A percentile compares a stretch with the other conserved stretches of the same genome.
Evolutionary conservation across 2,329 filamentous ascomycete species (phyloP).

Genomic region (Alternaria panax): DNA sequence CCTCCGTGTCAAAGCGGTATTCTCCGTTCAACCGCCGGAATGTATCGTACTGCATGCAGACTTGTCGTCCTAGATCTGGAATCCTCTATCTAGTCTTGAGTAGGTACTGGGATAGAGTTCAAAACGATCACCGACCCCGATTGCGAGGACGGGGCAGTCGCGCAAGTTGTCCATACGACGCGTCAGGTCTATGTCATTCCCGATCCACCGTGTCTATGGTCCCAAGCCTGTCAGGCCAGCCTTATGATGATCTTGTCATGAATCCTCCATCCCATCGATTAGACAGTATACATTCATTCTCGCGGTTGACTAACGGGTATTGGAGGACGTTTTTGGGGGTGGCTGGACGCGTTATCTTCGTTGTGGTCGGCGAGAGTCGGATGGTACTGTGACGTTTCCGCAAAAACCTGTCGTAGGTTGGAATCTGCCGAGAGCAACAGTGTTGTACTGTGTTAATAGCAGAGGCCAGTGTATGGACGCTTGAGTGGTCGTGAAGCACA

Average conservation of each 20-base stretch:
- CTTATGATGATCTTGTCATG: not conserved
- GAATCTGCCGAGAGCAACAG: accelerated
- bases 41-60: not conserved
- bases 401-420: not conserved
- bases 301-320: not conserved
- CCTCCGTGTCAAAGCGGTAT: not conserved
- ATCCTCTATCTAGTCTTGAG: not conserved
- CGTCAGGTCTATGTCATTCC: not conserved
- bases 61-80: not conserved
- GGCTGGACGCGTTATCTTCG: not conserved
- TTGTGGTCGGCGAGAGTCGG: not conserved
- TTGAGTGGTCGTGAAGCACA: not conserved
- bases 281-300: not conserved
- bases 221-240: not conserved
- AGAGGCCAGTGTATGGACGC: not conserved
- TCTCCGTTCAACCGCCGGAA: not conserved
- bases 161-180: slow-evolving; percentile 2
- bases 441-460: not conserved
- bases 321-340: not conserved
- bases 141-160: not conserved
- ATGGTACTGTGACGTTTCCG: too few species aligned
- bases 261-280: too few species aligned
- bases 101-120: not conserved
- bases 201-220: not conserved
- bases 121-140: not conserved